Base-by-base conservation (phyloP, 2,329 filamentous ascomycete species). In the Trichoderma sp. region DNA sequence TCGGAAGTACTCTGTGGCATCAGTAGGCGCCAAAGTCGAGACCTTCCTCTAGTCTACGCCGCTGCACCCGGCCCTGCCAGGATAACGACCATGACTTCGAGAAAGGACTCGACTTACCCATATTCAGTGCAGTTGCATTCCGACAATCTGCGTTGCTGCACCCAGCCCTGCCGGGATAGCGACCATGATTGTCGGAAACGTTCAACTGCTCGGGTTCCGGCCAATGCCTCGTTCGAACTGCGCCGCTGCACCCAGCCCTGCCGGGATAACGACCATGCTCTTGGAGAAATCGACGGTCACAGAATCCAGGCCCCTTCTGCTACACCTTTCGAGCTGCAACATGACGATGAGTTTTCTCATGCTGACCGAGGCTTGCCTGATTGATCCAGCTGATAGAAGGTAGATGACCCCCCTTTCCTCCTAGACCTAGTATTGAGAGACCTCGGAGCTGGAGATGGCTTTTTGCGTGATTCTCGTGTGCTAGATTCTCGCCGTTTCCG, bases 1-100 rank as follows among this genome's bases (percentile, higher is more conserved):
- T 24, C 45, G 21, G 45, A 48, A 48, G 10, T 48, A 21, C 45
- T 24, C 5, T 21, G 21, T 48, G 21, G 45, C 45, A 48, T 21
- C 2, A 24, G 21, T 24, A 12, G 45, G 19, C 24, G 45, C 21
- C 45, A 12, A 24, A 39, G 45, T 48, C 19, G 9, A 21, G 19
- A 9, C 30, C 30, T 52, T 26, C 19, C 12, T 52, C n/a, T 30
- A 10, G 19, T 10, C 48, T 52, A 34, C 48, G 48, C 48, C 48
- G 48, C 48, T 51, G 48, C 48, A 51, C 24, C 48, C 48, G 17
- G 48, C 48, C 48, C 24, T 50, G 47, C 24, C 47, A 50, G 47
- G 47, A 50, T 50, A 50, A 50, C 47, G 47, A 50, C 34, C 34
- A 39, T 39, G 34, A 39, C 34, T 39, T 39, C 34, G 34, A 39